Percentiles rank a stretch among this genome's conserved stretches.
phyloP scores from a whole-genome alignment of 371 early-diverging fungal genomes.

The Mortierella sp. region DNA sequence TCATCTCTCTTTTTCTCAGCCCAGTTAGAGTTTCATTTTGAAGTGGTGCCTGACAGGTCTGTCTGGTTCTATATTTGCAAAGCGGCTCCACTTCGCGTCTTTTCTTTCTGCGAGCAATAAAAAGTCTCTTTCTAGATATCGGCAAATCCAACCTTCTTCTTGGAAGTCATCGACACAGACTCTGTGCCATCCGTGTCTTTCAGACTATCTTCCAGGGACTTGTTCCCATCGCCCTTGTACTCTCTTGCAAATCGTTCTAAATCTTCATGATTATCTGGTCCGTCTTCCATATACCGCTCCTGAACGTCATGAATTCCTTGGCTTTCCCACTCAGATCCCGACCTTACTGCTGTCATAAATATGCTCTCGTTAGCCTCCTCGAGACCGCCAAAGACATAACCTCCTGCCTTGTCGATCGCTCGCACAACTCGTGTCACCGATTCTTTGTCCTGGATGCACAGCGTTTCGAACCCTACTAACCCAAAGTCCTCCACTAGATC shows the following conservation, averaged over 20 bases:
- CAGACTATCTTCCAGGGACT: neutral
- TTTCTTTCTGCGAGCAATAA: neutral
- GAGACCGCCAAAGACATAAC: constrained; percentile 89
- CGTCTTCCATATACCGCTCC: constrained; percentile 65
- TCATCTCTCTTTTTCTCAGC: too few relatives aligned
- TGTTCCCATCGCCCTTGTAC: constrained; percentile 27
- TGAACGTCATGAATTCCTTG: constrained; percentile 71
- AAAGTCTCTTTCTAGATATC: constrained; percentile 5
- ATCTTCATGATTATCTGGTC: constrained; percentile 34
- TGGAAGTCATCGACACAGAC: neutral
- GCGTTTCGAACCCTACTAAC: constrained; percentile 89
- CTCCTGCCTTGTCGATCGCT: constrained; percentile 92
- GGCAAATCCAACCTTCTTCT: constrained; percentile 28
- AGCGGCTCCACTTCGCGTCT: neutral
- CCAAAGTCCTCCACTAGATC: constrained; percentile 92
- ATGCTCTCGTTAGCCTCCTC: constrained; percentile 84
- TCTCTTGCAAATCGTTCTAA: constrained; percentile 42
- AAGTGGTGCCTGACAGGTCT: too few relatives aligned
- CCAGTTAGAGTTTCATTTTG: too few relatives aligned
- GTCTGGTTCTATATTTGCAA: too few relatives aligned
- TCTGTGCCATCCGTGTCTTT: neutral
- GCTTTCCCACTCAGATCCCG: constrained; percentile 57
- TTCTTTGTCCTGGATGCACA: constrained; percentile 87
- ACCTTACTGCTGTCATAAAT: constrained; percentile 70
- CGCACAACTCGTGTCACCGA: constrained; percentile 81